phyloP scores from a whole-genome alignment of 2,329 filamentous ascomycete species.

The Dactylonectria estremocensis region DNA sequence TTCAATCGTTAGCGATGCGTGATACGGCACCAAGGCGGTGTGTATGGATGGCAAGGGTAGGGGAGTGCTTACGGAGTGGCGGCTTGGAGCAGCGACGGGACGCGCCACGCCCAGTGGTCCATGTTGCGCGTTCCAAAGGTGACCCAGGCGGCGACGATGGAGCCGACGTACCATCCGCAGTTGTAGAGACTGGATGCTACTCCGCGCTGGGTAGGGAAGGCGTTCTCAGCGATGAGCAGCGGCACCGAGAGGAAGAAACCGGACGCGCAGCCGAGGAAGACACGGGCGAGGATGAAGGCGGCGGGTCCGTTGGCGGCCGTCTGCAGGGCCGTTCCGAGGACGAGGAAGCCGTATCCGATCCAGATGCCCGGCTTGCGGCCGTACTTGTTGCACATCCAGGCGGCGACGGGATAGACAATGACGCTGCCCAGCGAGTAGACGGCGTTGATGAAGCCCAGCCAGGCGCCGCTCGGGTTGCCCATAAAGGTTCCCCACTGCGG shows the following conservation, averaged over 20 bases:
- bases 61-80: too few species aligned
- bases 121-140: constrained; percentile 49
- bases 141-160: constrained; percentile 49
- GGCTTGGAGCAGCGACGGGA: constrained; percentile 45
- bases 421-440: constrained; percentile 53
- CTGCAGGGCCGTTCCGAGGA: constrained; percentile 38
- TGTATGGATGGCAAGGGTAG: too few species aligned
- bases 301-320: constrained; percentile 21
- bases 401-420: constrained; percentile 47
- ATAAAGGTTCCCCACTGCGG: constrained; percentile 55
- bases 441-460: constrained; percentile 50
- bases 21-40: too few species aligned
- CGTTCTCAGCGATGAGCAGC: constrained; percentile 52
- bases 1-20: too few species aligned
- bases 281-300: constrained; percentile 49
- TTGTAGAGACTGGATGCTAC: constrained; percentile 45
- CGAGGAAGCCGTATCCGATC: constrained; percentile 8
- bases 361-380: constrained; percentile 30
- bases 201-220: constrained; percentile 51
- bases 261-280: constrained; percentile 58
- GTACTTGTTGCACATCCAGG: constrained; percentile 36
- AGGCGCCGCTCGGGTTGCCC: constrained; percentile 44
- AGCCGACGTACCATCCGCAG: constrained; percentile 58
- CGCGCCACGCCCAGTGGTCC: constrained; percentile 47
- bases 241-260: constrained; percentile 48